A percentile compares a stretch with the other conserved stretches of the same genome.
Evolutionary conservation across 768 basidiomycete species (phyloP).

Genomic region (Coprinellus micaceus): DNA sequence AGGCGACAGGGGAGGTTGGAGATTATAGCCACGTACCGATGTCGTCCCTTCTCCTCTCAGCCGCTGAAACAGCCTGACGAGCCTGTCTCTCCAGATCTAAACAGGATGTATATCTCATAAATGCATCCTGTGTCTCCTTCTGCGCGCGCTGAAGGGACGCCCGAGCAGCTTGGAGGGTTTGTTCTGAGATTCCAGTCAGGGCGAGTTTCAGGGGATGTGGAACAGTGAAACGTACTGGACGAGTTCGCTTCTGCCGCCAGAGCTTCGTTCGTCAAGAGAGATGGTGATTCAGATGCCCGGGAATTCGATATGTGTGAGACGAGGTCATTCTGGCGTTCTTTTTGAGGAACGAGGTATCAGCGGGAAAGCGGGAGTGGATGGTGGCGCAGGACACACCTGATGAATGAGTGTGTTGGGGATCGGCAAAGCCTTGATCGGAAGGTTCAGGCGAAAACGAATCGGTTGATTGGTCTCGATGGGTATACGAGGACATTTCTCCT

Average conservation of each 20-base stretch:
- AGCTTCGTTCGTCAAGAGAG: conserved; percentile 48
- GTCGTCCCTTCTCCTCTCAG: conserved; percentile 70
- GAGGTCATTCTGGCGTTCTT: conserved; percentile 36
- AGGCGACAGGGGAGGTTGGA: conserved; percentile 15
- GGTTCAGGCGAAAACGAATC: conserved; percentile 49
- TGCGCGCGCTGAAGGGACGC: conserved; percentile 59
- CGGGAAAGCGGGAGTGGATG: neutral
- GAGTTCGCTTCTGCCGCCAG: conserved; percentile 54
- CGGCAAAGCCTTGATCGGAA: conserved; percentile 40
- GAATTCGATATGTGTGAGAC: conserved; percentile 33
- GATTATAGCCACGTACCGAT: conserved; percentile 35
- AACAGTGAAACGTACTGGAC: conserved; percentile 45
- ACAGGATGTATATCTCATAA: conserved; percentile 64
- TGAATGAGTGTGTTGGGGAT: conserved; percentile 34
- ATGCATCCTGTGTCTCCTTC: conserved; percentile 69
- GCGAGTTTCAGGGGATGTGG: conserved; percentile 12
- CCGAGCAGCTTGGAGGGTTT: conserved; percentile 61
- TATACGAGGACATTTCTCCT: conserved; percentile 31
- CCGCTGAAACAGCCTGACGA: conserved; percentile 55
- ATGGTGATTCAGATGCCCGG: conserved; percentile 50
- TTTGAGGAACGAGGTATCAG: neutral
- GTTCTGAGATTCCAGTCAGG: conserved; percentile 33
- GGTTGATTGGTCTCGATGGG: conserved; percentile 41
- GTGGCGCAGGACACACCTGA: conserved; percentile 17
- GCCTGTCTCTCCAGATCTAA: conserved; percentile 67